Conservation (phyloP, 176 grass and related monocot genomes). For the Puccinellia tenuiflora region DNA sequence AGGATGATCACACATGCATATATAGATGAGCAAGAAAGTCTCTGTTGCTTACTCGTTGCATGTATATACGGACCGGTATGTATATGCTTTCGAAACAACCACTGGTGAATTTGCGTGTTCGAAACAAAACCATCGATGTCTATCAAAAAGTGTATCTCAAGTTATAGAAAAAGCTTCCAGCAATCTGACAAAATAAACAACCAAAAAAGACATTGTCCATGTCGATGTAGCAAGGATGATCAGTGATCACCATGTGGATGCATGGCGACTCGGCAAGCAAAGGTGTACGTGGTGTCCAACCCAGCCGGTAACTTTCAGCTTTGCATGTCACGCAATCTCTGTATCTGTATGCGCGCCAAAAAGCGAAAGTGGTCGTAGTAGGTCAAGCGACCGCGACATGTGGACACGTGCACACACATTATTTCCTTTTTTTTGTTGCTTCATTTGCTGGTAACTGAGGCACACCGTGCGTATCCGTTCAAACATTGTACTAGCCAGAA, state of each 20-base stretch:
- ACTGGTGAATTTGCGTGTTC: too few relatives aligned
- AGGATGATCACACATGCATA: not conserved
- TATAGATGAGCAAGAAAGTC: not conserved
- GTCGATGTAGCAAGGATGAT: too few relatives aligned
- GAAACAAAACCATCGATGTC: too few relatives aligned
- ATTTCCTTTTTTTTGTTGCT: not conserved
- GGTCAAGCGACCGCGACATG: not conserved
- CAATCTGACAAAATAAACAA: too few relatives aligned
- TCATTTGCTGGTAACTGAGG: not conserved
- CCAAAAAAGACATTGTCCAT: not conserved
- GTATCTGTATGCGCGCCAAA: not conserved
- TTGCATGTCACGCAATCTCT: constrained; percentile 15
- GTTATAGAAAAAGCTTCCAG: too few relatives aligned
- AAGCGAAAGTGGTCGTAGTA: not conserved
- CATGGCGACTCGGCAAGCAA: constrained; percentile 24
- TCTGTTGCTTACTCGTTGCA: not conserved
- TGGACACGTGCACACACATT: not conserved
- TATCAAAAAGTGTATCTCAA: too few relatives aligned
- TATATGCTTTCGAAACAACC: not conserved
- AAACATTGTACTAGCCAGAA: not conserved
- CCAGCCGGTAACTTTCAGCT: not conserved
- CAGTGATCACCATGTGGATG: not conserved
- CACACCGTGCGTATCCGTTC: not conserved
- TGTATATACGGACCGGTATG: not conserved
- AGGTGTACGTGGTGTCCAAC: too few relatives aligned